Base-by-base conservation (phyloP, 768 basidiomycete genomes). In the Tulasnella sp. region DNA sequence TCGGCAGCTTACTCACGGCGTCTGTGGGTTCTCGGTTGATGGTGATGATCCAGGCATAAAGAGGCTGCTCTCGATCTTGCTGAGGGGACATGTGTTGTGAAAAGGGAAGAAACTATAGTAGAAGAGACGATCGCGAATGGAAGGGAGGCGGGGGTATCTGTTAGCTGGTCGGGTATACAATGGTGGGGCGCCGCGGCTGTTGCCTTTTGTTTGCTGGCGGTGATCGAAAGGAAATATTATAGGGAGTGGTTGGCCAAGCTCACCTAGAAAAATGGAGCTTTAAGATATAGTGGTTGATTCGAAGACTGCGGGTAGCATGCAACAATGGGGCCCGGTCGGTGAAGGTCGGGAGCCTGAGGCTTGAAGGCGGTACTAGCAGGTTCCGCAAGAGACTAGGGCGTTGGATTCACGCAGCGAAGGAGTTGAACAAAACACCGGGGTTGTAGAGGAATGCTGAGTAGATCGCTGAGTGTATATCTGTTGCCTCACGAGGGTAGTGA, bases 1-100 rank as follows among this genome's bases (percentile, higher is more conserved):
- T n/a, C 31, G 11, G 24, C 8, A 31, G 19, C 15, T 21, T 43
- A 49, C 61, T 41, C 59, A 51, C 48, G 43, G 21, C 34, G 57
- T 51, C 49, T 22, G 59, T 49, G 25, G 53, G 59, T 54, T 62
- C 57, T 17, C 61, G 41, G 58, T 62, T 62, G 21, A 62, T 38
- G 38, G 34, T 62, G 27, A 62, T 60, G 61, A 62, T 60, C 61
- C 61, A 62, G 11, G 61, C 59, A 25, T 62, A 62, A 30, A 62
- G 31, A 15, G 61, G 61, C 41, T 60, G 61, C 22, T 61, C 53
- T 42, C 61, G 45, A 7, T 59, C 57, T 30, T 27, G 49, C 10
- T 29, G n/a, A 49, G 48, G 57, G 48, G 57, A 59, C 57, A 59
- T 59, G 19, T 42, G 54, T 4, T 31, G 41, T 21, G 29, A 38